These are phyloP conservation scores for Selenicereus undatus DNA, from an alignment of 148 eudicot species.

Conservation along the genomic window DNA sequence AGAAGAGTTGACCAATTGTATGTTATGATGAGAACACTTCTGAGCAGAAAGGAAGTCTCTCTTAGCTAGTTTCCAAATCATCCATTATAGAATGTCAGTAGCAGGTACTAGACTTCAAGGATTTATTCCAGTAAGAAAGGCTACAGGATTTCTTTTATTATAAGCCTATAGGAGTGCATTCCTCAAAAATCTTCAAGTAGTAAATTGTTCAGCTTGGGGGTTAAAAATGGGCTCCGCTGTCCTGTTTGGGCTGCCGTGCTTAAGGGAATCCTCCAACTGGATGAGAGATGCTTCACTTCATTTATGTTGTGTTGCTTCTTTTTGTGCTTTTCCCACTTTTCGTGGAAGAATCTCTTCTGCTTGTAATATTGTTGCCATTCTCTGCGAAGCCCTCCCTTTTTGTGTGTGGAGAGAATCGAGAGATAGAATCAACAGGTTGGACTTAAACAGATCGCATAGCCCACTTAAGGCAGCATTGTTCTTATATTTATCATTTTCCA, in stretches of 20 bases:
- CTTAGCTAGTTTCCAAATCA: background rate
- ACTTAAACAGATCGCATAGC: background rate
- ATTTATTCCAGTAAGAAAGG: background rate
- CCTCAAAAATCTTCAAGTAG: background rate
- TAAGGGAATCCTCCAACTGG: background rate
- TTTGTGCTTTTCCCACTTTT: background rate
- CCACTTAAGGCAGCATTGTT: background rate
- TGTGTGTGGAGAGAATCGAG: background rate
- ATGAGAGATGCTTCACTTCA: background rate
- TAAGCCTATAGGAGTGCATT: background rate
- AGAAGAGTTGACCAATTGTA: background rate
- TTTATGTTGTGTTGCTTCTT: background rate
- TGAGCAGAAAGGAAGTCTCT: background rate
- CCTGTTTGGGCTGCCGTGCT: background rate
- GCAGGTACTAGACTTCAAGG: background rate
- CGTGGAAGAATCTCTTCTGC: background rate
- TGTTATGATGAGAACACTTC: background rate
- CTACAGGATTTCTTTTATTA: background rate
- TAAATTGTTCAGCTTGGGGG: background rate
- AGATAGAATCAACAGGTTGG: background rate
- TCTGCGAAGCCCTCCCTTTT: background rate
- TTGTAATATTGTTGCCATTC: background rate
- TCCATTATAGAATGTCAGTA: background rate
- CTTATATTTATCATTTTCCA: background rate
- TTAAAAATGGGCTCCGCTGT: no score